phyloP scores from a whole-genome alignment of 176 grass and related monocot genomes.

The Olyra latifolia region DNA sequence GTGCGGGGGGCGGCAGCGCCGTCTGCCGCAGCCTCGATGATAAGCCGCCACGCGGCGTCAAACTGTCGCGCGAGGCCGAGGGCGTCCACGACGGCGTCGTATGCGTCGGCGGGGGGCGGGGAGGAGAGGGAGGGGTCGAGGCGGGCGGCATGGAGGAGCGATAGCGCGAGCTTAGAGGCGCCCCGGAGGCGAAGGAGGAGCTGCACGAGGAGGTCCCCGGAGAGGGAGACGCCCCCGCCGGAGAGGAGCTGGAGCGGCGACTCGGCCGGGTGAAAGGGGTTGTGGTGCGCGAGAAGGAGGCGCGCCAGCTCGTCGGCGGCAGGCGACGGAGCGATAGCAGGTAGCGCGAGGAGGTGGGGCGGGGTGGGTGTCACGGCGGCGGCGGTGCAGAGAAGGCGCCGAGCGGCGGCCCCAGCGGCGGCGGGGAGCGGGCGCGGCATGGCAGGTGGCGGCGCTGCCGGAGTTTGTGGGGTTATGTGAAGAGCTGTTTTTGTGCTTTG shows the following conservation, averaged over 20 bases:
- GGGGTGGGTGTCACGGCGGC: neutral
- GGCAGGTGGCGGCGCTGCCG: neutral
- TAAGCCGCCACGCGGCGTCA: slow-evolving; percentile 72
- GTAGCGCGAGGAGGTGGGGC: slow-evolving; percentile 50
- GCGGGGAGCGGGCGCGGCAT: neutral
- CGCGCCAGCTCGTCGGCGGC: slow-evolving; percentile 65
- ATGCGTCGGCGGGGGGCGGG: slow-evolving; percentile 45
- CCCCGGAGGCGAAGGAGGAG: slow-evolving; percentile 84
- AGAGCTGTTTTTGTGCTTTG: neutral
- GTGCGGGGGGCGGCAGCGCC: slow-evolving; percentile 56
- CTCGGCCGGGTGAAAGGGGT: slow-evolving; percentile 79
- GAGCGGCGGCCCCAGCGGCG: neutral
- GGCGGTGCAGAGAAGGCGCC: slow-evolving; percentile 24
- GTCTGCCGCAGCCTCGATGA: slow-evolving; percentile 72
- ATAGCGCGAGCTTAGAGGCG: slow-evolving; percentile 77
- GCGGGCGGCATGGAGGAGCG: slow-evolving; percentile 67
- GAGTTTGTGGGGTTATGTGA: neutral
- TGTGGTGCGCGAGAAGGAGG: slow-evolving; percentile 72
- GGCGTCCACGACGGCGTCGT: slow-evolving; percentile 72
- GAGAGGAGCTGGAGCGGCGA: slow-evolving; percentile 67
- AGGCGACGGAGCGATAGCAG: slow-evolving; percentile 38
- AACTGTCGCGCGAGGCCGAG: slow-evolving; percentile 73
- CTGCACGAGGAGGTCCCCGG: slow-evolving; percentile 58
- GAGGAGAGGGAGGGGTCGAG: slow-evolving; percentile 41
- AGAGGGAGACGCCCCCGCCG: slow-evolving; percentile 49